A percentile compares a stretch with the other conserved stretches of the same genome.
Evolutionary conservation across 225 moss, liverwort and hornwort species (phyloP).

Genomic region (Ulota crispa): DNA sequence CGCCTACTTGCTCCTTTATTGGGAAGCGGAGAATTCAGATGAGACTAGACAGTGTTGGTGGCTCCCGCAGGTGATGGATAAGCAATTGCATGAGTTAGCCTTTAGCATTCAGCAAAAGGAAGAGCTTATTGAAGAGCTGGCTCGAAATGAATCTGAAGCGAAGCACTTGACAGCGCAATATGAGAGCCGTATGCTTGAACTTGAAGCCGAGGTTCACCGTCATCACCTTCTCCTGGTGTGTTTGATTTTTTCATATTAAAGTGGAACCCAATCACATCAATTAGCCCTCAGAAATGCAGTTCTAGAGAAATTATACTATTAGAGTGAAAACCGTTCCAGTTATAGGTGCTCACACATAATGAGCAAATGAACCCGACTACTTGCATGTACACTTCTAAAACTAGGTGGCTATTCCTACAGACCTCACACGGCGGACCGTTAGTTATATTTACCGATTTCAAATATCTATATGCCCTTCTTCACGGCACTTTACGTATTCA

Average conservation of each 20-base stretch:
- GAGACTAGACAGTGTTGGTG: not conserved
- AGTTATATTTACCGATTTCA: slow-evolving; percentile 2
- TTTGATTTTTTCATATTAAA: slow-evolving; percentile 33
- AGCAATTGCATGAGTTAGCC: slow-evolving; percentile 75
- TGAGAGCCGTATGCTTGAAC: slow-evolving; percentile 75
- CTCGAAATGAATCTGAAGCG: slow-evolving; percentile 71
- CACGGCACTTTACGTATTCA: not conserved
- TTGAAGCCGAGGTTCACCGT: slow-evolving; percentile 78
- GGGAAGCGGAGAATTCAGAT: not conserved
- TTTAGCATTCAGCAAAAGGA: slow-evolving; percentile 81
- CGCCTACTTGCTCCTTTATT: not conserved
- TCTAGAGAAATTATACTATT: not conserved
- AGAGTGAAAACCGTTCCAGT: not conserved
- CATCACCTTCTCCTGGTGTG: slow-evolving; percentile 60
- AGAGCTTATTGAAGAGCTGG: slow-evolving; percentile 69
- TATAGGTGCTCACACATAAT: not conserved
- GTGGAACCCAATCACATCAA: not conserved
- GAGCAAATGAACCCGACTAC: not conserved
- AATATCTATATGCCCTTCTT: slow-evolving; percentile 10
- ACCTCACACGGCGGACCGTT: not conserved
- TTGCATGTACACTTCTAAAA: not conserved
- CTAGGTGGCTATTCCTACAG: not conserved
- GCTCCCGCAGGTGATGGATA: slow-evolving; percentile 64
- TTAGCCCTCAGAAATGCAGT: not conserved
- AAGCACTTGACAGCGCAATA: slow-evolving; percentile 74